phyloP scores from a whole-genome alignment of 177 flowering plant genomes.

The Telopea speciosissima region DNA sequence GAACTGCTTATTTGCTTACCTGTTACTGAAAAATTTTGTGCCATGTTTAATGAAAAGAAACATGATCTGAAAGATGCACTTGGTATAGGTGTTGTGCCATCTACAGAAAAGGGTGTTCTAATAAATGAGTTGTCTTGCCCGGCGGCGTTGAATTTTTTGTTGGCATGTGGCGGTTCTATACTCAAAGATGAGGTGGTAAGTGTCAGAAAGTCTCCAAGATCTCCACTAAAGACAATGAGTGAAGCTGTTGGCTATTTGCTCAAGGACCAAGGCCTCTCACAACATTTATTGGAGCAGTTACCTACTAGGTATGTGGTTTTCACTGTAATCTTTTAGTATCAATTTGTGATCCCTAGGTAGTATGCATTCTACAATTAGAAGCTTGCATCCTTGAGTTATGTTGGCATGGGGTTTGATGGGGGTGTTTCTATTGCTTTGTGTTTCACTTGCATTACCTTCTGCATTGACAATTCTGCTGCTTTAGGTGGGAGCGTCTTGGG shows the following conservation, averaged over 20 bases:
- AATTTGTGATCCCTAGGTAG: not conserved
- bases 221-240: constrained; percentile 58
- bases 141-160: constrained; percentile 41
- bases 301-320: constrained; percentile 61
- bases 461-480: constrained; percentile 12
- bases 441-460: constrained; percentile 4
- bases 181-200: constrained; percentile 38
- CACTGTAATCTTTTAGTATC: constrained; percentile 8
- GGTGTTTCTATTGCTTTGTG: not conserved
- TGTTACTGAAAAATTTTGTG: constrained; percentile 45
- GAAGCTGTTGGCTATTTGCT: constrained; percentile 61
- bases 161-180: constrained; percentile 47
- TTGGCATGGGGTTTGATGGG: not conserved
- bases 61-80: constrained; percentile 13
- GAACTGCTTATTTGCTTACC: constrained; percentile 67
- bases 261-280: constrained; percentile 41
- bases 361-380: not conserved
- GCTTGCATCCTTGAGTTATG: not conserved
- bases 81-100: constrained; percentile 17
- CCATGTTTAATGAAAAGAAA: constrained; percentile 27
- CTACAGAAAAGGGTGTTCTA: constrained; percentile 13
- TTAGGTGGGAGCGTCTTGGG: constrained; percentile 91
- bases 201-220: constrained; percentile 39
- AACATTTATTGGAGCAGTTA: constrained; percentile 55
- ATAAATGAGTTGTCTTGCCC: constrained; percentile 28